phyloP scores from a whole-genome alignment of 805 yeast genomes.

The Lachancea sp. region DNA sequence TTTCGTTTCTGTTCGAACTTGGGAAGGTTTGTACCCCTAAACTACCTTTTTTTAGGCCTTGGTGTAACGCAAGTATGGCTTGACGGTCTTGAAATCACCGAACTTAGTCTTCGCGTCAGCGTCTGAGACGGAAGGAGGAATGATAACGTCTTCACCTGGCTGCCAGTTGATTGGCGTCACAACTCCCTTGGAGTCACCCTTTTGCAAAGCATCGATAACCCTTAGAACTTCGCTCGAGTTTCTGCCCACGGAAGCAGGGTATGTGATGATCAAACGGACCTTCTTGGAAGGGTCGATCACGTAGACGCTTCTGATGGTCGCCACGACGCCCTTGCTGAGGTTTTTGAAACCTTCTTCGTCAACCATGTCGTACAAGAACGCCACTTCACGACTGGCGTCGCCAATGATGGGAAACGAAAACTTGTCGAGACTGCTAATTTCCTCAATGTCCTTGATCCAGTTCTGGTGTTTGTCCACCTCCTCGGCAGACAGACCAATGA shows the following conservation, averaged over 20 bases:
- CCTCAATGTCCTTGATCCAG: slow-evolving; percentile 91
- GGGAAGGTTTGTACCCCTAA: too few species aligned
- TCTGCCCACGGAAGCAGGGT: slow-evolving; percentile 94
- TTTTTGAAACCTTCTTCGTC: slow-evolving; percentile 78
- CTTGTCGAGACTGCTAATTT: slow-evolving; percentile 61
- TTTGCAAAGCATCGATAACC: slow-evolving; percentile 81
- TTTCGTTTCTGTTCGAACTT: too few species aligned
- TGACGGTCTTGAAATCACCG: slow-evolving; percentile 78
- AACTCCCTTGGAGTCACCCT: slow-evolving; percentile 74
- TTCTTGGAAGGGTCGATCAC: slow-evolving; percentile 86
- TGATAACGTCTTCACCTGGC: slow-evolving; percentile 84
- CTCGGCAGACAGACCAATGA: slow-evolving; percentile 87
- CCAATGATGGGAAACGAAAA: slow-evolving; percentile 89
- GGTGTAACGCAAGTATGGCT: slow-evolving; percentile 83
- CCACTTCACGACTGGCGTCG: slow-evolving; percentile 77
- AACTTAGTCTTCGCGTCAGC: slow-evolving; percentile 75
- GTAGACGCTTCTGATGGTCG: slow-evolving; percentile 89
- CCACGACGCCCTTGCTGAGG: slow-evolving; percentile 63
- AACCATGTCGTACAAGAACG: slow-evolving; percentile 80
- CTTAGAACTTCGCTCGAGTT: slow-evolving; percentile 89
- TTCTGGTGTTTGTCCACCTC: slow-evolving; percentile 69
- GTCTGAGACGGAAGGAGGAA: slow-evolving; percentile 79
- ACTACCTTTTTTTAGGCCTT: slow-evolving; percentile 27
- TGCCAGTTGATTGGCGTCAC: slow-evolving; percentile 93
- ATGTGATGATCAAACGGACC: slow-evolving; percentile 76